Base-by-base conservation (phyloP, 306 rosid species). In the Vigna trinervia region DNA sequence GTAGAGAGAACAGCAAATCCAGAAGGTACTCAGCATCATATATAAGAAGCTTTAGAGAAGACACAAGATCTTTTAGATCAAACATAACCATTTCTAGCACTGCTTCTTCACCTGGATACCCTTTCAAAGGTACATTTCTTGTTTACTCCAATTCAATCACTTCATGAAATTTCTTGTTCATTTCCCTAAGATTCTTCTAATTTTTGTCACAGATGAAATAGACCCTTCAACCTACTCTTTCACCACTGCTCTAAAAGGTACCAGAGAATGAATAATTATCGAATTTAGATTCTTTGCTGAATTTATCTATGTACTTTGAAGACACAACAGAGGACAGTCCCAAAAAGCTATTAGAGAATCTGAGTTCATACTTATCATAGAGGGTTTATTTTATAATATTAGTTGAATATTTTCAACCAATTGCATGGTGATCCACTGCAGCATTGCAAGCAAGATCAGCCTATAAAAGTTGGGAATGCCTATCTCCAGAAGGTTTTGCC, bases 221-320 rank as follows among this genome's bases (percentile, higher is more conserved):
- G 93, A 95, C 89, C 97, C 99, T 19, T 84, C 99, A 64, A 92
- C 96, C 17, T 95, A 95, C 79, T 92, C 97, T 13, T 95, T 95
- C 86, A 87, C 93, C 36, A 82, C 90, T 56, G 99, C 99, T 69
- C 88, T 92, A 75, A 89, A 86, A 86, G 99, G 99, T 89, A 81
- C 46, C 32, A 57, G 11, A 81, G 59, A 23, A 17, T 17, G 19
- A 17, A 17, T 17, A 17, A 17, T 17, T 17, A 22, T 28, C 30
- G 3, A 28, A 28, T 28, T 22, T 22, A 22, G 23, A 22, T 22
- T 22, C 23, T 22, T 22, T 22, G 1, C 23, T 22, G 23, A 22
- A 22, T 22, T 22, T 22, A 22, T 22, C 23, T 22, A 22, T 22
- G 23, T 20, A 20, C 1, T 20, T 20, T 20, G 22, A 20, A 20